Evolutionary conservation across 768 basidiomycete genomes (phyloP), one percentile per base, ranked within the genome.

Genomic region (Auricularia auricula-judae): DNA sequence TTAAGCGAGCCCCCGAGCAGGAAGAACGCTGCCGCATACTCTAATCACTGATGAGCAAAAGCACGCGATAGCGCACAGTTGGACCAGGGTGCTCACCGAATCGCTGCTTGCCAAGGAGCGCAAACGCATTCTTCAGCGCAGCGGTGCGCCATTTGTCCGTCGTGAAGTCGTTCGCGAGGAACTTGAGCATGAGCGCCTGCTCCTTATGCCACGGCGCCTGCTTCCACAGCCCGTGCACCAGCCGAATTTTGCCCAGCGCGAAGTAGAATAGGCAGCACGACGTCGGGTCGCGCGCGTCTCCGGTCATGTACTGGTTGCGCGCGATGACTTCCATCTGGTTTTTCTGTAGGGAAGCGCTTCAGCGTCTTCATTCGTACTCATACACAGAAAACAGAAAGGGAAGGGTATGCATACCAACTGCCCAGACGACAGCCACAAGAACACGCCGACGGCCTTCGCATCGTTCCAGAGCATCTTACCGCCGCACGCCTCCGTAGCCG

Each of bases 21-120:
- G 78, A 99, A 99, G 77, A 99, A 99, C 1, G 94, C 95, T 0
- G 94, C 94, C n/a, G 97, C 95, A 71, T 98, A 98, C 72, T 93
- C 97, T 98, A 71, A 12, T 34, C 72, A 53, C n/a, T 59, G 11
- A 10, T 60, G 14, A 61, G 62, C 34, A n/a, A 36, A 33, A 42
- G 39, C 7, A 29, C 12, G 34, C 21, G 5, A 29, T 29, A 29
- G 29, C 29, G 29, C 29, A 29, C 2, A 54, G 36, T 36, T n/a
- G 18, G 29, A 36, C 34, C 16, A 56, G 21, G 18, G 34, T n/a
- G 4, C 88, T 53, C 61, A 95, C 96, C 93, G 71, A 91, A 98
- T 35, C 97, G 84, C 65, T 88, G 91, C 77, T 96, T 98, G 71
- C 89, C 81, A 65, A 99, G 74, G 53, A 99, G 76, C 0, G 93